Evolutionary conservation across 1,284 basidiomycete species (phyloP).

Genomic region (Ceratobasidium theobromae): DNA sequence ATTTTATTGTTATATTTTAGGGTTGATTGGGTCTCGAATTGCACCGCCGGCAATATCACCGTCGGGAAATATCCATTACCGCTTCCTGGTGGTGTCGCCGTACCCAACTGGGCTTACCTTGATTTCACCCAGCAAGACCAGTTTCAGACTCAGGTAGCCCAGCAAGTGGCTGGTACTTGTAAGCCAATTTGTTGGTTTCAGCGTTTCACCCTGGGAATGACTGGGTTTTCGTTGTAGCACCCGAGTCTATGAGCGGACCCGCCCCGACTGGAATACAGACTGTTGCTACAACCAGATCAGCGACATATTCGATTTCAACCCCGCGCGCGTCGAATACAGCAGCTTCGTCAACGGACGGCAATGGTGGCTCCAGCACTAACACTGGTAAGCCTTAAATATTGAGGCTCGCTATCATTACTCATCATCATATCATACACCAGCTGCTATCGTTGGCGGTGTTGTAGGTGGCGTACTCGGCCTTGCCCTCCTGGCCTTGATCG

Average conservation of each 20-base stretch:
- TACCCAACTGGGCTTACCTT: slow-evolving; percentile 27
- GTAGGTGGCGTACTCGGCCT: slow-evolving; percentile 39
- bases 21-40: slow-evolving; percentile 18
- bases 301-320: neutral
- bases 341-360: neutral
- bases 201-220: too few species aligned
- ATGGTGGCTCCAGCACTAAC: neutral
- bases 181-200: neutral
- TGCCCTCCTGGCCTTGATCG: slow-evolving; percentile 35
- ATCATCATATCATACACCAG: slow-evolving; percentile 12
- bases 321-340: neutral
- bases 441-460: slow-evolving; percentile 40
- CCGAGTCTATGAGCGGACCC: slow-evolving; percentile 17
- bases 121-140: slow-evolving; percentile 9
- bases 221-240: neutral
- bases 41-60: neutral
- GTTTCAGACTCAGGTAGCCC: slow-evolving; percentile 4
- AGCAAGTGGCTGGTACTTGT: slow-evolving; percentile 2
- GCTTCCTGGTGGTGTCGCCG: slow-evolving; percentile 1
- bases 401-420: neutral
- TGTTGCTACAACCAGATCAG: too few species aligned
- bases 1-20: neutral
- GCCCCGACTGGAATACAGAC: neutral
- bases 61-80: slow-evolving; percentile 9
- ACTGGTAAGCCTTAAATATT: neutral